A percentile compares a stretch with the other conserved stretches of the same genome.
Conservation (phyloP, 2,329 filamentous ascomycete species). For the Alternaria hordeiaustralica region DNA sequence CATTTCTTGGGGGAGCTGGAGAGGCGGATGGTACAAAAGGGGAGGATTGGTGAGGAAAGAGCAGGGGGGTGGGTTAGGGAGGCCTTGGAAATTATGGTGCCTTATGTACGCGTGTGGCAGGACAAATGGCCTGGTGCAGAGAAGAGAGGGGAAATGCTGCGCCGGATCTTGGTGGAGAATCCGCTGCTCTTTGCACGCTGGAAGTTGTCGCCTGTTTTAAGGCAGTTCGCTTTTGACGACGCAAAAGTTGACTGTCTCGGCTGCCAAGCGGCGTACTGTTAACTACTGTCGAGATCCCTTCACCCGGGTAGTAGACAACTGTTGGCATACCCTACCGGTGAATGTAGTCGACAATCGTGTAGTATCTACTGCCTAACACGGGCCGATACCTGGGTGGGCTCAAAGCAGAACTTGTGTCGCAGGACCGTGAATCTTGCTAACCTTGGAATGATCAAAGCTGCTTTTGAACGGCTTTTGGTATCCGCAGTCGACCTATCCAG, state of each 20-base stretch:
- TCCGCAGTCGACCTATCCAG: not conserved
- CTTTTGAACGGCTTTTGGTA: not conserved
- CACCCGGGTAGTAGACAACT: not conserved
- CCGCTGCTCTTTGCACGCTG: not conserved
- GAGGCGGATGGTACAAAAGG: not conserved
- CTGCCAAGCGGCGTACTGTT: constrained; percentile 1
- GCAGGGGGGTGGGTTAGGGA: not conserved
- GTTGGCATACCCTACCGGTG: not conserved
- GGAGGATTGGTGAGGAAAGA: not conserved
- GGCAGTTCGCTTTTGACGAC: constrained; percentile 5
- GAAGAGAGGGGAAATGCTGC: not conserved
- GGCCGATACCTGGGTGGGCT: not conserved
- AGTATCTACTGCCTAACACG: not conserved
- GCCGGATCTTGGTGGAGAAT: not conserved
- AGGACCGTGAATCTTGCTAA: not conserved
- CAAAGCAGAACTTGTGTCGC: not conserved
- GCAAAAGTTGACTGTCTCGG: constrained; percentile 6
- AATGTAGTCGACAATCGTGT: not conserved
- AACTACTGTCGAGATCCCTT: not conserved
- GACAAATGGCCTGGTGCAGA: not conserved
- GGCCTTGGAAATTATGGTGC: not conserved
- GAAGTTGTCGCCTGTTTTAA: constrained; percentile 7
- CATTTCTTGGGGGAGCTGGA: not conserved
- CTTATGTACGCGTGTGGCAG: not conserved
- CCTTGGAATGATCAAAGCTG: not conserved